Evolutionary conservation across 2,329 filamentous ascomycete genomes (phyloP), one percentile per base, ranked within the genome.

Genomic region (Malbranchea cinnamomea): DNA sequence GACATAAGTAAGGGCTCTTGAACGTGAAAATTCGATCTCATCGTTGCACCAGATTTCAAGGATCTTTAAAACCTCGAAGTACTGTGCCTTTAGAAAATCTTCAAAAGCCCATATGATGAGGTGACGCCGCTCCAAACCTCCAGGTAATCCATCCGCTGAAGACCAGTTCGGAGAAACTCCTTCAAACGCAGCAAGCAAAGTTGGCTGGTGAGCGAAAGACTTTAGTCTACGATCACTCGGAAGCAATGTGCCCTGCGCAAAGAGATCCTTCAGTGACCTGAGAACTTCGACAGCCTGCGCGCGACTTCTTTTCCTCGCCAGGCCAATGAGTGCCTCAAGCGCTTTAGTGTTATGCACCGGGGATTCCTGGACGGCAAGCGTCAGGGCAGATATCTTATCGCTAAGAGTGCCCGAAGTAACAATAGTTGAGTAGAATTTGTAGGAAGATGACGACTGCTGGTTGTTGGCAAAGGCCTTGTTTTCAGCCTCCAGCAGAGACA

Each of bases 351-450:
- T 95, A 55, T 98, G 89, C 30, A 95, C 61, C 11, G 89, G 89
- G 6, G 91, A 95, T 55, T 98, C 89, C 59, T 98, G 91, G 8
- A 94, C 75, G 33, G 89, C 79, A 42, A 98, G 65, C 4, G 89
- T 98, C 47, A 98, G 63, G 3, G 89, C 91, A 2, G 89, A 98
- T 24, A 95, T 78, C 54, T 94, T 95, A 54, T 98, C 89, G 33
- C 84, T 91, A 43, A 95, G 71, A 6, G 91, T 98, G 63, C 89
- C 89, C 2, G 85, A 91, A 6, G 83, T 65, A 81, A 95, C 94
- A 52, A 98, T 94, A 11, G 84, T 92, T 2, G 85, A 82, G 65
- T 95, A 76, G 63, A 98, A 98, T 53, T 85, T 92, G 56, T 91
- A 80, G 23, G 85, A 87, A 29, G 81, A 73, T 5, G 80, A 73